Evolutionary conservation across 257 asterid genomes (phyloP), one percentile per base, ranked within the genome.

Genomic region (Cinchona pubescens): DNA sequence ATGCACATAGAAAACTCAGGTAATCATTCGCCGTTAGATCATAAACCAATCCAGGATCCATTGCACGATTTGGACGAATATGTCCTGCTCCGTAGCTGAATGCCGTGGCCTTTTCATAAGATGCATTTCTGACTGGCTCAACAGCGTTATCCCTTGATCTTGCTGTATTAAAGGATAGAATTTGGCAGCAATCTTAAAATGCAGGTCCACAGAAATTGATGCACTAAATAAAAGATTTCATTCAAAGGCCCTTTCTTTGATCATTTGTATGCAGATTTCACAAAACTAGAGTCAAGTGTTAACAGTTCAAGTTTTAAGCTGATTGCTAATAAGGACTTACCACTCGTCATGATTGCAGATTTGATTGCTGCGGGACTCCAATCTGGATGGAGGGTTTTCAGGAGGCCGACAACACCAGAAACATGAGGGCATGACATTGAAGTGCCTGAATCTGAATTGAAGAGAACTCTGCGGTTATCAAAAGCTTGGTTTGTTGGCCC

Each of bases 291-390:
- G 45, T 75, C 74, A 72, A 90, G 66, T 60, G 45, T 75, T 76
- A 72, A 90, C 97, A 92, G 2, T 29, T 61, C 14, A 49, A 35
- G 25, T 34, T 56, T 59, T 21, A n/a, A 30, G 59, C 11, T 6
- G 25, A 30, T 32, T 19, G 13, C 37, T 14, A 30, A 29, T n/a
- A 0, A 8, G 35, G 34, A n/a, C 75, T 80, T 82, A 87, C 97
- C 91, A 1, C 97, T 86, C 46, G 99, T 94, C 75, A 89, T 85
- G 70, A 94, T 90, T 62, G 99, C 97, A 0, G 99, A 94, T 79
- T 80, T 89, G 71, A 94, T 94, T 34, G 97, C 99, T 5, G 99
- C 93, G 5, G 97, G 99, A 83, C 97, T 92, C 99, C 99, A 94
- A 32, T 80, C 74, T 0, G 99, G 98, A 72, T 90, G 78, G 37